Base-by-base conservation (phyloP, 257 asterid genomes). In the Jasminum sambac region DNA sequence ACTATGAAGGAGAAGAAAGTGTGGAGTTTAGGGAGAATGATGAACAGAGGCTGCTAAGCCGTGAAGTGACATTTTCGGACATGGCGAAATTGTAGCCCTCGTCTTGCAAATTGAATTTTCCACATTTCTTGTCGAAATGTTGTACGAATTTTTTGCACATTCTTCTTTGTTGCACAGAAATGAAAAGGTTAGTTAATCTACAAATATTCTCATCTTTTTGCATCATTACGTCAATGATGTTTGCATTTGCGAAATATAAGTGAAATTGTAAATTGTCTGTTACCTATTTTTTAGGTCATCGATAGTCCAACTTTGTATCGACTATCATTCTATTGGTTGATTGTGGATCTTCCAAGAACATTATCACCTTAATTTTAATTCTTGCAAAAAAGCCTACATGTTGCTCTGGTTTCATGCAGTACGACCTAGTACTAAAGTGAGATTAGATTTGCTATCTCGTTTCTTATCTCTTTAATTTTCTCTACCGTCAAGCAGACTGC, bases 11-110 rank as follows among this genome's bases (percentile, higher is more conserved):
- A 42, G 81, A 81, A 6, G 83, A 40, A 23, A 40, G 67, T n/a
- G 68, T 17, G 10, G 90, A 82, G 48, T 73, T 75, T 8, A 74
- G 80, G 55, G 91, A 86, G 73, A 70, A 82, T 9, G 94, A 87
- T 62, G 81, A 81, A 70, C 79, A 74, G 79, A 80, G 87, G 48
- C 81, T 91, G 64, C 77, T 88, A 61, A 63, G 84, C 37, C 68
- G 69, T 7, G 79, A 74, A n/a, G 70, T 71, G 67, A 12, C 66
- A 11, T 44, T 40, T 26, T 81, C 85, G 1, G 74, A 89, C 11
- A 2, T 13, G 30, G 55, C 59, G 48, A 76, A 72, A 67, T 55
- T 34, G 59, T 81, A 72, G 81, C 11, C 11, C 3, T 38, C 36
- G 13, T 23, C 24, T 21, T 23, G 37, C 41, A 62, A 66, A 44